phyloP scores from a whole-genome alignment of 1,284 basidiomycete species.

The Omphalotus olearius region DNA sequence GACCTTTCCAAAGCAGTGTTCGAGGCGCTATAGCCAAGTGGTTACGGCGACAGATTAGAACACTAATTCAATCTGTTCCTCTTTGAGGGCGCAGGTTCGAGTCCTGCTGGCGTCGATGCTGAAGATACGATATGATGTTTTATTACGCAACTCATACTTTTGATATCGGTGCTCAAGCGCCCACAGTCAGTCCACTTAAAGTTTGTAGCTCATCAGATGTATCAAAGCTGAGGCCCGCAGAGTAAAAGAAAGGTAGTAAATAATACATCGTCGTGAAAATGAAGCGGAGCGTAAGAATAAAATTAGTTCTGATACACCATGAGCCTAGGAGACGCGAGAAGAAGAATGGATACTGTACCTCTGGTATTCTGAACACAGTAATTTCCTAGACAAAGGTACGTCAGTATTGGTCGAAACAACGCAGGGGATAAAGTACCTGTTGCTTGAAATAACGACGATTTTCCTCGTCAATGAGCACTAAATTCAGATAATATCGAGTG shows the following conservation, averaged over 20 bases:
- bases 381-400: slow-evolving; percentile 23
- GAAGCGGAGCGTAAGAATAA: too few relatives aligned
- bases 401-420: slow-evolving; percentile 11
- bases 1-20: too few relatives aligned
- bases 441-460: slow-evolving; percentile 95
- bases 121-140: too few relatives aligned
- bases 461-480: slow-evolving; percentile 97
- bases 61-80: slow-evolving; percentile 39
- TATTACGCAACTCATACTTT: too few relatives aligned
- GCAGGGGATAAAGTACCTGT: slow-evolving; percentile 42
- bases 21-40: slow-evolving; percentile 46
- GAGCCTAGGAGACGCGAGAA: neutral
- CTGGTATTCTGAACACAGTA: slow-evolving; percentile 35
- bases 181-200: too few relatives aligned
- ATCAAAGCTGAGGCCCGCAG: too few relatives aligned
- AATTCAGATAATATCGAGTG: slow-evolving; percentile 93
- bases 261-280: too few relatives aligned
- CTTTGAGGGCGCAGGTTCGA: slow-evolving; percentile 70
- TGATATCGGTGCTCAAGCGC: too few relatives aligned
- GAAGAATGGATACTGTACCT: slow-evolving; percentile 18
- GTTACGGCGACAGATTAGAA: slow-evolving; percentile 46
- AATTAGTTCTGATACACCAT: too few relatives aligned
- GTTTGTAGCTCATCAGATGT: too few relatives aligned
- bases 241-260: too few relatives aligned
- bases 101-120: slow-evolving; percentile 65